phyloP scores from a whole-genome alignment of 345 rosid species.

The Kernera saxatilis region DNA sequence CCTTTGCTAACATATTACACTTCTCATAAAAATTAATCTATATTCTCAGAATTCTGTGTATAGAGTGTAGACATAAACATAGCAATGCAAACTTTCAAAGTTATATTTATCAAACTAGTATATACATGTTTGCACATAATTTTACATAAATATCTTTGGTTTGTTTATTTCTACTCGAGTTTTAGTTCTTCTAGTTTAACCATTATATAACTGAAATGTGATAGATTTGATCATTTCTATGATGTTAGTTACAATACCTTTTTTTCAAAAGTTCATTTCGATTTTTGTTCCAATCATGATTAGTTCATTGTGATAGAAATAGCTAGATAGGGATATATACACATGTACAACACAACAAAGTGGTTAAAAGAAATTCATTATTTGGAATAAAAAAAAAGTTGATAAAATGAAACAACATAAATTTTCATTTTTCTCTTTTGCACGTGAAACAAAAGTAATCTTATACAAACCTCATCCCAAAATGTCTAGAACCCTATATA shows the following conservation, averaged over 20 bases:
- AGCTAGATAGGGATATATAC: not conserved
- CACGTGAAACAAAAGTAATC: conserved; percentile 23
- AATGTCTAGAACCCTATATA: conserved; percentile 22
- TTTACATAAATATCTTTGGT: not conserved
- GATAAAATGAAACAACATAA: not conserved
- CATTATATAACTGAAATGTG: too few species aligned
- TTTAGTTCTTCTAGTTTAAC: too few species aligned
- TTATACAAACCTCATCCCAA: conserved; percentile 24
- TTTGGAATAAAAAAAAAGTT: not conserved
- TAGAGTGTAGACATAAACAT: not conserved
- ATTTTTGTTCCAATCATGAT: not conserved
- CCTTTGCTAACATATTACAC: conserved; percentile 2
- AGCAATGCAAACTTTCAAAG: not conserved
- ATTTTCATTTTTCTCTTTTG: not conserved
- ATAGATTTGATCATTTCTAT: too few species aligned
- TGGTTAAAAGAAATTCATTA: not conserved
- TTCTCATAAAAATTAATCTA: not conserved
- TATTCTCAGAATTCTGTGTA: not conserved
- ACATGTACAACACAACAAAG: not conserved
- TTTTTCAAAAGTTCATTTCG: too few species aligned
- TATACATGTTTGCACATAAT: not conserved
- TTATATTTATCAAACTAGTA: not conserved
- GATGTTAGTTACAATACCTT: too few species aligned
- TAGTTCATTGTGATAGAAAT: not conserved
- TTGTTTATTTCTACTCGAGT: not conserved